Evolutionary conservation across 2,329 filamentous ascomycete species (phyloP).

Genomic region (Gaeumannomyces tritici): DNA sequence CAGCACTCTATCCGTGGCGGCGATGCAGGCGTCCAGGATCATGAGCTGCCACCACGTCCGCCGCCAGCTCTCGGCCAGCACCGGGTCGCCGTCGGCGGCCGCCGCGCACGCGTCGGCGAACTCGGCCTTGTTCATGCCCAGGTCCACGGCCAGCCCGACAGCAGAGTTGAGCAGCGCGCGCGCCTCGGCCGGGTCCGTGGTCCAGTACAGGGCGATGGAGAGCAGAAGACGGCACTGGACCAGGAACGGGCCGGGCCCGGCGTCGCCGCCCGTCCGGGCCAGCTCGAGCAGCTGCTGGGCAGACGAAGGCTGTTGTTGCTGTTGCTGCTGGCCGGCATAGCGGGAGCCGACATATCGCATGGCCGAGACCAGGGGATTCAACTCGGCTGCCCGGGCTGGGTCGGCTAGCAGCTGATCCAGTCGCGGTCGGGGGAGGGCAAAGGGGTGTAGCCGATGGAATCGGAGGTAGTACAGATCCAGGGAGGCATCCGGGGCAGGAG

Average conservation of each 20-base stretch:
- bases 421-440: constrained; percentile 13
- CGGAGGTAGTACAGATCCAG: constrained; percentile 24
- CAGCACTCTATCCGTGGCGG: constrained; percentile 17
- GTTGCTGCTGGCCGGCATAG: not conserved
- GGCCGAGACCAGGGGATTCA: not conserved
- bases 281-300: not conserved
- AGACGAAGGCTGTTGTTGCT: not conserved
- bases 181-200: constrained; percentile 12
- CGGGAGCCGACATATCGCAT: not conserved
- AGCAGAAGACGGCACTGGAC: constrained; percentile 26
- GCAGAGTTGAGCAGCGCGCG: constrained; percentile 32
- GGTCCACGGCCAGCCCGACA: constrained; percentile 45
- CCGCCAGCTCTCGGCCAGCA: constrained; percentile 49
- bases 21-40: constrained; percentile 43
- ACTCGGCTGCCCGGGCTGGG: not conserved
- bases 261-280: not conserved
- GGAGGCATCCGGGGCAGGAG: constrained; percentile 13
- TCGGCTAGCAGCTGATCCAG: constrained; percentile 4
- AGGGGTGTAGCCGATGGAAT: constrained; percentile 24
- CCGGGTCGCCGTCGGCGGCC: constrained; percentile 34
- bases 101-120: constrained; percentile 40
- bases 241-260: constrained; percentile 15
- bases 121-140: constrained; percentile 47
- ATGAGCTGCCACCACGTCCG: constrained; percentile 67
- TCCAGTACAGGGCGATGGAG: constrained; percentile 25